phyloP scores from a whole-genome alignment of 1,284 basidiomycete species.

The Cutaneotrichosporon cutaneum region DNA sequence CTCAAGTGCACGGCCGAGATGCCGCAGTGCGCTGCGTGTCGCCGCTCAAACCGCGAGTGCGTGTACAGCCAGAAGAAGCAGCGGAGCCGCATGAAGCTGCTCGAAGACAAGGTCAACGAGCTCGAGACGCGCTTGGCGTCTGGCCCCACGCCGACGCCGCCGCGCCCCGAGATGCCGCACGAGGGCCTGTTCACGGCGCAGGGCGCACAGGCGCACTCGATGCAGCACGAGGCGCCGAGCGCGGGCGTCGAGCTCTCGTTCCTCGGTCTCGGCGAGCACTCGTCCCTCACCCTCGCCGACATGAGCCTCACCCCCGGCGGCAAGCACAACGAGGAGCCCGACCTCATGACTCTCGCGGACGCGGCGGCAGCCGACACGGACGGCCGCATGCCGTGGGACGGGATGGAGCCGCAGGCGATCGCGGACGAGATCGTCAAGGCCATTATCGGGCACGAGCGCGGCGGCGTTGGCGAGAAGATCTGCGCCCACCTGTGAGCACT shows the following conservation, averaged over 20 bases:
- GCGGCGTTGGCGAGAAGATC: constrained; percentile 43
- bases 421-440: constrained; percentile 35
- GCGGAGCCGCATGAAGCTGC: constrained; percentile 41
- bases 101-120: constrained; percentile 49
- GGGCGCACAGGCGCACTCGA: not conserved
- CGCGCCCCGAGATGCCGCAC: not conserved
- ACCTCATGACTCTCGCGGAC: constrained; percentile 52
- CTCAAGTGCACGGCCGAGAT: constrained; percentile 49
- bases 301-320: constrained; percentile 8
- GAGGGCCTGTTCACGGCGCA: constrained; percentile 1
- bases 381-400: constrained; percentile 32
- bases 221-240: constrained; percentile 9
- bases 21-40: constrained; percentile 45
- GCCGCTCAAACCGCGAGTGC: constrained; percentile 41
- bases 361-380: constrained; percentile 42
- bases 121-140: constrained; percentile 29
- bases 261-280: constrained; percentile 12
- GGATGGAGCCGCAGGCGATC: constrained; percentile 32
- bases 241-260: constrained; percentile 14
- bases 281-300: constrained; percentile 13
- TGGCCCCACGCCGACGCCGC: too few species aligned
- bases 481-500: constrained; percentile 41
- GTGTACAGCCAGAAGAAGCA: constrained; percentile 52
- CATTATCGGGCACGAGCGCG: constrained; percentile 34
- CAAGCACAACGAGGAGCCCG: constrained; percentile 34